Base-by-base conservation (phyloP, 768 basidiomycete species). In the Cyclocybe cylindracea region DNA sequence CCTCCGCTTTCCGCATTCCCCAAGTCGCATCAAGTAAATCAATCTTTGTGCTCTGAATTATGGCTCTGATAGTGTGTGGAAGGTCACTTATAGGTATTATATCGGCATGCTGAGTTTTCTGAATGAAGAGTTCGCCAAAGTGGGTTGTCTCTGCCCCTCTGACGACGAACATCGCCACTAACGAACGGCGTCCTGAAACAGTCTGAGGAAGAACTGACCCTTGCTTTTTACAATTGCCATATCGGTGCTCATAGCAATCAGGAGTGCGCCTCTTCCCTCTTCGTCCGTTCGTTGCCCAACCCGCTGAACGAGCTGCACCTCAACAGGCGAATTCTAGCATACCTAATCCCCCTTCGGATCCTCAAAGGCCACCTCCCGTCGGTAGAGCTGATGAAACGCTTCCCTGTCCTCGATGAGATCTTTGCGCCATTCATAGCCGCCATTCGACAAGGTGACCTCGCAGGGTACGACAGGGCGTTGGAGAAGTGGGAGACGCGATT, bases 31-130 rank as follows among this genome's bases (percentile, higher is more conserved):
- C 93, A 94, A 72, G 91, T 91, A 65, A 53, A 63, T 54, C 31
- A 13, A 6, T 33, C 43, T 24, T 40, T 32, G n/a, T 18, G 13
- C 7, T 10, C 39, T 7, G 24, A 18, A 29, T 13, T 32, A 3
- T 24, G 7, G 18, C 61, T 65, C 42, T 63, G 39, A 43, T 51
- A 53, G 57, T 53, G 53, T 29, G 6, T 46, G 56, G 39, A 72
- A 94, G 89, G 93, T 97, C 45, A 95, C 95, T 18, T 97, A 90
- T 71, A 79, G 86, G 54, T 99, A 96, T 75, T 98, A 98, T 65
- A 71, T 97, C 43, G 97, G 96, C 56, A 91, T 98, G 85, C 78
- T 98, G 54, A 87, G 85, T 63, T 98, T 98, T 71, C 69, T 98
- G 54, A 91, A 91, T 61, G 97, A 98, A 66, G 89, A 96, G 44